Conservation (phyloP, 495 filamentous ascomycete species). For the Parathielavia appendiculata region DNA sequence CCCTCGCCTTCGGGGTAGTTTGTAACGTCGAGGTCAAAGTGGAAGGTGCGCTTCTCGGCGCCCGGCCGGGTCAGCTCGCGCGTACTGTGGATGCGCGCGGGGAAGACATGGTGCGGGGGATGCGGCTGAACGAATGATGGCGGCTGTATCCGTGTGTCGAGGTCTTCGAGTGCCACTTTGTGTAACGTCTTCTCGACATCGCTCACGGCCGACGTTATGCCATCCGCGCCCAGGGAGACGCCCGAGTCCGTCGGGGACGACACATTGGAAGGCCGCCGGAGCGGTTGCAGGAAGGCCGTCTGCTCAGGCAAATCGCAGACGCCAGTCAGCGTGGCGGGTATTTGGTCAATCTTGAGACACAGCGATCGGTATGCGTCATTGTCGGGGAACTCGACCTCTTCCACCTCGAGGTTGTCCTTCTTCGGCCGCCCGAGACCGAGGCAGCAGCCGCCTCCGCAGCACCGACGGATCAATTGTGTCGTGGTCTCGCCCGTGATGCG, state of each 20-base stretch:
- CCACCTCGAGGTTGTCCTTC: conserved; percentile 49
- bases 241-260: conserved; percentile 39
- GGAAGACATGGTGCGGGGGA: conserved; percentile 83
- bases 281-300: conserved; percentile 60
- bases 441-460: conserved; percentile 94
- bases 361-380: conserved; percentile 81
- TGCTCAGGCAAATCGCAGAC: conserved; percentile 66
- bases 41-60: conserved; percentile 94
- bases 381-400: conserved; percentile 62
- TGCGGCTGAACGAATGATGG: conserved; percentile 93
- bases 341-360: conserved; percentile 65
- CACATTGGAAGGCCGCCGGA: conserved; percentile 30
- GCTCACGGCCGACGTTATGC: conserved; percentile 2
- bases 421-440: conserved; percentile 54
- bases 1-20: conserved; percentile 84
- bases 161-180: conserved; percentile 34
- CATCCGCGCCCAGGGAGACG: conserved; percentile 27
- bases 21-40: conserved; percentile 95
- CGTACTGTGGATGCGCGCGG: conserved; percentile 72
- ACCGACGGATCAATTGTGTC: conserved; percentile 60
- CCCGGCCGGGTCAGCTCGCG: conserved; percentile 84
- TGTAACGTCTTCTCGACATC: conserved; percentile 26
- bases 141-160: conserved; percentile 57
- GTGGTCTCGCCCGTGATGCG: conserved; percentile 60
- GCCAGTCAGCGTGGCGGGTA: conserved; percentile 66